Evolutionary conservation across 2,329 filamentous ascomycete genomes (phyloP).

Genomic region (Penicillium sp.): DNA sequence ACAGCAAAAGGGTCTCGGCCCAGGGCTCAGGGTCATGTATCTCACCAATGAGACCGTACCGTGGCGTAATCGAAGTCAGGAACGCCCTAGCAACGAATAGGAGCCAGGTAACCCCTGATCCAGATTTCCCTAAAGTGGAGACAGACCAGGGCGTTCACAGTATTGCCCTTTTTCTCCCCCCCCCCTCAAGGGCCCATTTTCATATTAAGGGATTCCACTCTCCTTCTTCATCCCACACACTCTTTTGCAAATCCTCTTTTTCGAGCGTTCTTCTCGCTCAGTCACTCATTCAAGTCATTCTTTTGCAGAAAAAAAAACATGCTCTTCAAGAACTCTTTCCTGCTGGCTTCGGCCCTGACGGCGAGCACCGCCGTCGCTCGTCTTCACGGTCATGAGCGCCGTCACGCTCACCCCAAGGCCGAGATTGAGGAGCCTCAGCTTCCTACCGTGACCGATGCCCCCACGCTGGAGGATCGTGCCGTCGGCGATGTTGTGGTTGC

Average conservation of each 20-base stretch:
- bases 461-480: slow-evolving; percentile 28
- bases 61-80: slow-evolving; percentile 8
- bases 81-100: slow-evolving; percentile 20
- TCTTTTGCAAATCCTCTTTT: slow-evolving; percentile 15
- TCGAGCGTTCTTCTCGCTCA: slow-evolving; percentile 14
- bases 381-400: slow-evolving; percentile 39
- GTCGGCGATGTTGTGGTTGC: slow-evolving; percentile 34
- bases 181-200: slow-evolving; percentile 1
- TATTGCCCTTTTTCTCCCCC: not conserved
- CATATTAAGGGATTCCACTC: not conserved
- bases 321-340: slow-evolving; percentile 40
- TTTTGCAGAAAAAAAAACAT: slow-evolving; percentile 25
- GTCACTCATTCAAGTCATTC: slow-evolving; percentile 22
- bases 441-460: not conserved
- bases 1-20: slow-evolving; percentile 7
- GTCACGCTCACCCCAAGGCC: slow-evolving; percentile 29
- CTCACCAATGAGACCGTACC: slow-evolving; percentile 11
- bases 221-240: slow-evolving; percentile 17
- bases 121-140: not conserved
- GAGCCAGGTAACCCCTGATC: slow-evolving; percentile 15
- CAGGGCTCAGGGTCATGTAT: not conserved
- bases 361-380: slow-evolving; percentile 37
- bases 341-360: slow-evolving; percentile 37
- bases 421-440: slow-evolving; percentile 8
- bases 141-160: not conserved